Percentiles rank a stretch among this genome's conserved stretches.
Conservation (phyloP, 192 early-diverging fungal species). For the Powellomyces hirtus region DNA sequence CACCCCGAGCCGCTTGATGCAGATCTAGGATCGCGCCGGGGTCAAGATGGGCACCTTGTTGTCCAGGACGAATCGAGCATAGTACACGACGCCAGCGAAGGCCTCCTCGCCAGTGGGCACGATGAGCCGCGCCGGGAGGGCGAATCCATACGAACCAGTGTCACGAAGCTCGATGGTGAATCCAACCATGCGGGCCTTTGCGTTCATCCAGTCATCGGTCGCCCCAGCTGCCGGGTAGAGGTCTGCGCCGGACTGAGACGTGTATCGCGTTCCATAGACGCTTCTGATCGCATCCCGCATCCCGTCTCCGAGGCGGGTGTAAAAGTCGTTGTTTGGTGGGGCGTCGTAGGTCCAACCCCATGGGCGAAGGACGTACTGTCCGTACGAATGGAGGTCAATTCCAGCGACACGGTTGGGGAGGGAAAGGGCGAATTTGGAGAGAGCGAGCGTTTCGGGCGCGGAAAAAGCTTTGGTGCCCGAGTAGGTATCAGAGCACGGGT, state of each 20-base stretch:
- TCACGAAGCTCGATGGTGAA: constrained; percentile 59
- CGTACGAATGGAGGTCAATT: constrained; percentile 59
- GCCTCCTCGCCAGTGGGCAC: constrained; percentile 49
- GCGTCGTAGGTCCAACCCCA: constrained; percentile 50
- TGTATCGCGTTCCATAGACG: constrained; percentile 48
- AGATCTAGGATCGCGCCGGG: no score
- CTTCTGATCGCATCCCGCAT: constrained; percentile 33
- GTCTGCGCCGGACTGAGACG: constrained; percentile 6
- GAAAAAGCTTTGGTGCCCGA: constrained; percentile 37
- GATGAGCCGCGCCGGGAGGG: constrained; percentile 56
- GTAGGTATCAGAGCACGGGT: constrained; percentile 54
- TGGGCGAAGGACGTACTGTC: constrained; percentile 57
- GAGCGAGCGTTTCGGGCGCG: constrained; percentile 50
- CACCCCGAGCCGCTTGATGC: no score
- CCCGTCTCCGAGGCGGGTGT: constrained; percentile 41
- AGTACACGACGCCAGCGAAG: constrained; percentile 17
- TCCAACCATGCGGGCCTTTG: constrained; percentile 30
- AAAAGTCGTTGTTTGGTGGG: constrained; percentile 30
- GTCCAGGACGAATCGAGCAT: constrained; percentile 11
- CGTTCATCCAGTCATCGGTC: constrained; percentile 56
- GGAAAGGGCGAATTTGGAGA: constrained; percentile 44
- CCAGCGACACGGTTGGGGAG: constrained; percentile 48
- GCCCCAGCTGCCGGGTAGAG: constrained; percentile 56
- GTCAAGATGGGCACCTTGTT: not conserved
- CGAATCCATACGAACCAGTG: constrained; percentile 45